phyloP scores from a whole-genome alignment of 192 early-diverging fungal species.

The Coemansia reversa region DNA sequence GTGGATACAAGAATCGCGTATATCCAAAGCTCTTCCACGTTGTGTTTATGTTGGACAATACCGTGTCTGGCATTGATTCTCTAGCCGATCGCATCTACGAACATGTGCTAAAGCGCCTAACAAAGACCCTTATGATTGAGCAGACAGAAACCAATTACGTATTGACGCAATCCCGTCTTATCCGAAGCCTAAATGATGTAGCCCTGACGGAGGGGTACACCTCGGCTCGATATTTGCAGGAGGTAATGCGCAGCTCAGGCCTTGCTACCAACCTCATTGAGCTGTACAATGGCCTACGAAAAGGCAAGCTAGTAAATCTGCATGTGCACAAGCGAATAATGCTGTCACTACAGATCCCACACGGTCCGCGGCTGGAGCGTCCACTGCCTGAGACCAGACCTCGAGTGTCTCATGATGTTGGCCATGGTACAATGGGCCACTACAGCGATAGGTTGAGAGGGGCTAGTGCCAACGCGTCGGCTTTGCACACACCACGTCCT shows the following conservation, averaged over 20 bases:
- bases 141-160: constrained; percentile 52
- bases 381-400: constrained; percentile 22
- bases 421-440: constrained; percentile 6
- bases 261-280: constrained; percentile 42
- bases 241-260: constrained; percentile 21
- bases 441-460: constrained; percentile 12
- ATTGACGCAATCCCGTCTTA: constrained; percentile 42
- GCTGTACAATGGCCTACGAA: constrained; percentile 48
- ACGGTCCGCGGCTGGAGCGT: constrained; percentile 38
- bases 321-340: constrained; percentile 48
- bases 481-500: constrained; percentile 40
- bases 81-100: constrained; percentile 51
- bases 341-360: constrained; percentile 53
- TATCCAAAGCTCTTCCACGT: constrained; percentile 47
- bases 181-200: constrained; percentile 46
- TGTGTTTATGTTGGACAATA: constrained; percentile 55
- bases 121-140: constrained; percentile 52
- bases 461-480: constrained; percentile 22
- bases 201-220: constrained; percentile 25
- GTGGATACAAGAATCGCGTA: constrained; percentile 40
- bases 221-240: constrained; percentile 27
- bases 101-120: constrained; percentile 43
- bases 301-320: constrained; percentile 38
- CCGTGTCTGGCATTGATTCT: constrained; percentile 30
- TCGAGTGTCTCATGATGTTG: constrained; percentile 17